Evolutionary conservation across 1,139 yeast genomes (phyloP), one percentile per base, ranked within the genome.

Genomic region (Debaryomyces fabryi): DNA sequence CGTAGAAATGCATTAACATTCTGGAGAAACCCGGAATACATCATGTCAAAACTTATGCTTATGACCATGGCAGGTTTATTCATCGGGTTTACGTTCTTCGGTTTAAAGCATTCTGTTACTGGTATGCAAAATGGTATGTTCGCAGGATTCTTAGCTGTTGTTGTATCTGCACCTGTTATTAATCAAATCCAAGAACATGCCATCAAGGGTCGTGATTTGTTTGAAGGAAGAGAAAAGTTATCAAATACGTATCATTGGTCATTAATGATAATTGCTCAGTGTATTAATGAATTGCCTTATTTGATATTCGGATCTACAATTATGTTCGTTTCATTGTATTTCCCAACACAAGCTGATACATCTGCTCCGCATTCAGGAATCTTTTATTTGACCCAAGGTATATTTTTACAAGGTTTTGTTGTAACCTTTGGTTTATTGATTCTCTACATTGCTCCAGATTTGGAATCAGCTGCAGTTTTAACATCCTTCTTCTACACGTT

Each of bases 171-270:
- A 30, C 85, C 86, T 6, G 67, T 80, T 50, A 73, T 78, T 51
- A 81, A 61, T 56, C 71, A 64, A 56, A 59, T 65, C 49, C 68
- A 64, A 49, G 65, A 58, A 23, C 63, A 64, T 44, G 85, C 86
- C 9, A 74, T 80, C 49, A 71, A 68, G 25, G 70, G 82, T 3
- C 72, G 86, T 61, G 85, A 82, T 48, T 63, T 83, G 40, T 83
- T 63, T 57, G 88, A 83, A 64, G 82, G 80, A 13, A 74, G 89
- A 63, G 90, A 84, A 60, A 77, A 82, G 44, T 76, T 80, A 51
- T 82, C 87, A 8, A 83, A 82, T 57, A 83, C 86, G 51, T 84
- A 81, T 69, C 86, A 83, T 56, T 84, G 88, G 86, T 72, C 84
- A 8, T 65, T 81, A 35, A 64, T 84, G 61, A 65, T 83, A 33